Conservation (phyloP, 345 rosid species). For the Kandelia obovata region DNA sequence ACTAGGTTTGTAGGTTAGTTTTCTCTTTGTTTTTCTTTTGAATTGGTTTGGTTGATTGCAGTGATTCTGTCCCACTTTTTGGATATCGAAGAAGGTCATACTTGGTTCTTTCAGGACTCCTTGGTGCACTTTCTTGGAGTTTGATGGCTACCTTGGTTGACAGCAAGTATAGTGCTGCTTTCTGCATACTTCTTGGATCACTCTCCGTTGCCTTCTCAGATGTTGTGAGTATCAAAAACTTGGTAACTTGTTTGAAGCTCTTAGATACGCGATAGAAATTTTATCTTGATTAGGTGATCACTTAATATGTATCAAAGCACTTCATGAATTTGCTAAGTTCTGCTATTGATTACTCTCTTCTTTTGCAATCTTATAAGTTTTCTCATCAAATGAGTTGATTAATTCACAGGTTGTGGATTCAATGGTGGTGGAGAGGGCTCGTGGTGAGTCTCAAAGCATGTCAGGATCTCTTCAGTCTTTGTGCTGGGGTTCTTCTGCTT, state of each 20-base stretch:
- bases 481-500: constrained; percentile 98
- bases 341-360: background rate
- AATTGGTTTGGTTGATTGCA: constrained; percentile 29
- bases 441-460: constrained; percentile 93
- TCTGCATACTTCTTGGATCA: constrained; percentile 85
- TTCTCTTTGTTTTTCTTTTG: constrained; percentile 15
- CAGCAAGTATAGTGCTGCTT: constrained; percentile 78
- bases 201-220: constrained; percentile 97
- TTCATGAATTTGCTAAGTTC: too few relatives aligned
- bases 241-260: background rate
- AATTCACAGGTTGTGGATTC: constrained; percentile 86
- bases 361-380: background rate
- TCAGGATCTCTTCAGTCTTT: constrained; percentile 90
- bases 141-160: constrained; percentile 91
- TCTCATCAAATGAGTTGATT: constrained; percentile 10
- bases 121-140: constrained; percentile 95
- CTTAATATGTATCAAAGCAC: too few relatives aligned
- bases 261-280: too few relatives aligned
- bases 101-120: constrained; percentile 89
- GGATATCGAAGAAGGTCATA: constrained; percentile 97
- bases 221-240: constrained; percentile 54
- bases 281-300: too few relatives aligned
- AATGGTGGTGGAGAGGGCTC: constrained; percentile 97
- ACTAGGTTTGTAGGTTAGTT: background rate
- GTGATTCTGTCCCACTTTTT: constrained; percentile 88